phyloP scores from a whole-genome alignment of 805 yeast species.

The Starmerella tilneyi region DNA sequence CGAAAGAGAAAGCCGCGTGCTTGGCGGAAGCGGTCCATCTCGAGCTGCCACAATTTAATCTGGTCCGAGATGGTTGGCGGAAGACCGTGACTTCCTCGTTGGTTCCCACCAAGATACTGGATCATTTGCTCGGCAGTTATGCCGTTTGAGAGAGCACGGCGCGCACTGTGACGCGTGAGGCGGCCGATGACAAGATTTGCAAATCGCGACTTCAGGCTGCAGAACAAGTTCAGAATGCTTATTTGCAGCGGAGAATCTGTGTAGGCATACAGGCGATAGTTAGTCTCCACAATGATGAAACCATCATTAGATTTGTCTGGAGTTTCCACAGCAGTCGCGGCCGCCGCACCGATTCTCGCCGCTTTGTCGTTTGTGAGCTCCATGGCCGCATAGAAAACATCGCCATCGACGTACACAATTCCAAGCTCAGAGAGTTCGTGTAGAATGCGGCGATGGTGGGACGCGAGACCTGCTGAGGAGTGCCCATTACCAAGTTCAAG shows the following conservation, averaged over 20 bases:
- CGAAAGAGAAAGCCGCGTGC: slow-evolving; percentile 80
- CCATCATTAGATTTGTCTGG: slow-evolving; percentile 67
- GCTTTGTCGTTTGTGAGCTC: slow-evolving; percentile 14
- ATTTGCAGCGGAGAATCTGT: slow-evolving; percentile 91
- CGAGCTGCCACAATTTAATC: slow-evolving; percentile 90
- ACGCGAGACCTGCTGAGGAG: slow-evolving; percentile 55
- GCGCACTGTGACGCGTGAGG: slow-evolving; percentile 80
- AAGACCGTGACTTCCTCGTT: slow-evolving; percentile 54
- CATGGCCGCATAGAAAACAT: slow-evolving; percentile 22
- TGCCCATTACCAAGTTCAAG: slow-evolving; percentile 84
- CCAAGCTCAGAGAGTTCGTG: slow-evolving; percentile 89
- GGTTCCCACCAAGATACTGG: slow-evolving; percentile 78
- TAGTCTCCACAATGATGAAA: slow-evolving; percentile 80
- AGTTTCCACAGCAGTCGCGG: slow-evolving; percentile 74
- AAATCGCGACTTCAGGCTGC: slow-evolving; percentile 73
- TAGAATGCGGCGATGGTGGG: slow-evolving; percentile 75
- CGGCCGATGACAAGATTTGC: slow-evolving; percentile 89
- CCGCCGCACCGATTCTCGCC: not conserved
- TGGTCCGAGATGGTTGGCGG: slow-evolving; percentile 98
- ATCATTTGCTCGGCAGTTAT: slow-evolving; percentile 93
- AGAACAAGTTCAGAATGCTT: slow-evolving; percentile 81
- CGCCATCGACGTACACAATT: slow-evolving; percentile 46
- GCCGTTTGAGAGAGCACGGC: slow-evolving; percentile 75
- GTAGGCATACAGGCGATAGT: slow-evolving; percentile 84
- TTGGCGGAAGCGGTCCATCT: slow-evolving; percentile 79